Evolutionary conservation across 2,329 filamentous ascomycete species (phyloP), one percentile per base, ranked within the genome.

Genomic region (Thyridium curvatum): DNA sequence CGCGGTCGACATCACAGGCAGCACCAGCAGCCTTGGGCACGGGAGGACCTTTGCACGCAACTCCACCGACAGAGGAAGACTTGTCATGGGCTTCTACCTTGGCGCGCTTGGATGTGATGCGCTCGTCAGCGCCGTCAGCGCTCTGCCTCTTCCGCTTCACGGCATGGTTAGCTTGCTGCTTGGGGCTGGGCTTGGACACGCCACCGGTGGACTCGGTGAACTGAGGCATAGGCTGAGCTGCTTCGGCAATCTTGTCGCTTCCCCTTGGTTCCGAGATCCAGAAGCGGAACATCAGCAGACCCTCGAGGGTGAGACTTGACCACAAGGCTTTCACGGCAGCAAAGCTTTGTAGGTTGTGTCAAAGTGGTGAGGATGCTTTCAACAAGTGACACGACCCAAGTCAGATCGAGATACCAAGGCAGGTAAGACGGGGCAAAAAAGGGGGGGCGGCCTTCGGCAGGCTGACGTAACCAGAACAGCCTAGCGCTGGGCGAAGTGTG

Each of bases 221-320:
- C 44, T 56, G 49, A 42, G 58, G 52, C 52, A 64, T 68, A 46
- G 64, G 62, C 48, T 62, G 55, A 45, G 62, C 61, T 48, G 60
- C 56, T 49, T 66, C 60, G 52, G 67, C 55, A 47, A 64, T 60
- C 59, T 66, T 69, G 41, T 79, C 73, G 64, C 68, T 72, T 69
- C 69, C 72, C 69, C 69, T 68, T 47, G 70, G 62, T 52, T 79
- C 77, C 52, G 71, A 68, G 53, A 68, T 65, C 73, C 75, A 80
- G 55, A 79, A 75, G 50, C 72, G 69, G 62, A 81, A 79, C 76
- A 80, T 80, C 62, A 67, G 66, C 62, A 67, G 63, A 58, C 59
- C 58, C 53, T 52, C 49, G 39, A 49, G 43, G 46, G 21, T 6
- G 21, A 26, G 21, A 10, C 10, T 10, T 26, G 21, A 10, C 21